Percentiles rank a stretch among this genome's conserved stretches.
Conservation (phyloP, 2,329 filamentous ascomycete species). For the Scortechinia acanthostroma region DNA sequence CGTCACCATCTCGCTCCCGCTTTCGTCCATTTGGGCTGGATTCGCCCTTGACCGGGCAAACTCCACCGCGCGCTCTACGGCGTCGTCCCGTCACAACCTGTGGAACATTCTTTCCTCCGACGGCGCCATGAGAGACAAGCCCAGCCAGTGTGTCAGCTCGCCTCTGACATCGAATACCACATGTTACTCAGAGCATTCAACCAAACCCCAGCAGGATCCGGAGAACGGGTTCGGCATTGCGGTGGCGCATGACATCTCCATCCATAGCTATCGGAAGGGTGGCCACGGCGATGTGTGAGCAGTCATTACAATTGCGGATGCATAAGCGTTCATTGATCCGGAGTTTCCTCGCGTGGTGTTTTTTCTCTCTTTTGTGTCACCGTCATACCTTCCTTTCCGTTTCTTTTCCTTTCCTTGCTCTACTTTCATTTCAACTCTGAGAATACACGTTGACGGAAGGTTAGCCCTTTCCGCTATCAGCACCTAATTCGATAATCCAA, state of each 20-base stretch:
- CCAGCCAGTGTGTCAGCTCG: neutral
- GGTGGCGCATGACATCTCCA: neutral
- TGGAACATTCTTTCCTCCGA: neutral
- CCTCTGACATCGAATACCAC: neutral
- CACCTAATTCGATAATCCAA: too few relatives aligned
- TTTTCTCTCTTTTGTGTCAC: too few relatives aligned
- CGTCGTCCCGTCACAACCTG: neutral
- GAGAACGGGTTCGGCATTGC: neutral
- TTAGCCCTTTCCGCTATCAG: too few relatives aligned
- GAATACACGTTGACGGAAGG: too few relatives aligned
- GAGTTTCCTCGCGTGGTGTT: too few relatives aligned
- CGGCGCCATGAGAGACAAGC: neutral
- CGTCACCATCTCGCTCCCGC: conserved; percentile 51
- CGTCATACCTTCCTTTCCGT: too few relatives aligned
- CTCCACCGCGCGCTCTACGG: neutral
- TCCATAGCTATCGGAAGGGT: neutral
- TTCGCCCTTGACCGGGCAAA: neutral
- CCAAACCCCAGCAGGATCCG: neutral
- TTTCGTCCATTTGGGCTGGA: conserved; percentile 57
- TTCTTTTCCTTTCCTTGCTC: too few relatives aligned
- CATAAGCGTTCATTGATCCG: too few relatives aligned
- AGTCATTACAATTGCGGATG: too few relatives aligned
- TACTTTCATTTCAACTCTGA: too few relatives aligned
- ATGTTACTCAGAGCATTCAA: neutral
- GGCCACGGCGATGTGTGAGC: too few relatives aligned